These are phyloP conservation scores for Trichomonas vaginalis DNA, from an alignment of 208 protist species.

Conservation along the genomic window DNA sequence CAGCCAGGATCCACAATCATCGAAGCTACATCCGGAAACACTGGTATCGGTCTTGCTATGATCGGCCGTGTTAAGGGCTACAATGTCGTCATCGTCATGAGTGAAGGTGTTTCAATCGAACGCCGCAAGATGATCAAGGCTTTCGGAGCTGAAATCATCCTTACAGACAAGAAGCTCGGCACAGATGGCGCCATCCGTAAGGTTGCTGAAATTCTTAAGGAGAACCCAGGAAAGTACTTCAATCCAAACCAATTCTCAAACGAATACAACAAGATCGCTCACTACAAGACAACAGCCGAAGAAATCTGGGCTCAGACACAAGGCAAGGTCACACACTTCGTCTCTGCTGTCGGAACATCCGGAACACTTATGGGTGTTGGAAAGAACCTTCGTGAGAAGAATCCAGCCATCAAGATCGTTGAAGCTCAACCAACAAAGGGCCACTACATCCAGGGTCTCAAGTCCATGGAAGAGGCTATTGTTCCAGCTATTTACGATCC, in stretches of 20 bases:
- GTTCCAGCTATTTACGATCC: not conserved
- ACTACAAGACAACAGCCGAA: slow-evolving; percentile 64
- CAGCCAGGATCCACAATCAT: slow-evolving; percentile 71
- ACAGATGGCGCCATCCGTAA: slow-evolving; percentile 65
- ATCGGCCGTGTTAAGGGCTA: slow-evolving; percentile 76
- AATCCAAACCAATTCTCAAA: slow-evolving; percentile 54
- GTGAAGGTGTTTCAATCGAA: slow-evolving; percentile 90
- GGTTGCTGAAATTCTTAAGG: not conserved
- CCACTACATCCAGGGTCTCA: not conserved
- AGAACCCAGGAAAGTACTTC: slow-evolving; percentile 11
- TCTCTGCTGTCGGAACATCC: not conserved
- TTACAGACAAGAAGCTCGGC: slow-evolving; percentile 72
- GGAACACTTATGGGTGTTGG: slow-evolving; percentile 18
- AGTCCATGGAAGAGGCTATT: not conserved
- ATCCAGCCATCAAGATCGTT: not conserved
- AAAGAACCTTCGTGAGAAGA: not conserved
- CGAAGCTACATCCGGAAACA: slow-evolving; percentile 78
- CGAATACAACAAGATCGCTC: slow-evolving; percentile 58
- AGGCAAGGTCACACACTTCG: slow-evolving; percentile 7
- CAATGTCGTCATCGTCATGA: slow-evolving; percentile 78
- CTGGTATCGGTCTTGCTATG: slow-evolving; percentile 61
- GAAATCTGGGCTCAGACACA: slow-evolving; percentile 43
- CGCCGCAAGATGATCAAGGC: slow-evolving; percentile 62
- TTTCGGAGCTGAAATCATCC: slow-evolving; percentile 76
- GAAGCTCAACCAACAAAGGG: not conserved